Percentiles rank a stretch among this genome's conserved stretches.
These are phyloP conservation scores for Globisporangium heterothallicum DNA, from an alignment of 352 stramenopile species.

Conservation along the genomic window DNA sequence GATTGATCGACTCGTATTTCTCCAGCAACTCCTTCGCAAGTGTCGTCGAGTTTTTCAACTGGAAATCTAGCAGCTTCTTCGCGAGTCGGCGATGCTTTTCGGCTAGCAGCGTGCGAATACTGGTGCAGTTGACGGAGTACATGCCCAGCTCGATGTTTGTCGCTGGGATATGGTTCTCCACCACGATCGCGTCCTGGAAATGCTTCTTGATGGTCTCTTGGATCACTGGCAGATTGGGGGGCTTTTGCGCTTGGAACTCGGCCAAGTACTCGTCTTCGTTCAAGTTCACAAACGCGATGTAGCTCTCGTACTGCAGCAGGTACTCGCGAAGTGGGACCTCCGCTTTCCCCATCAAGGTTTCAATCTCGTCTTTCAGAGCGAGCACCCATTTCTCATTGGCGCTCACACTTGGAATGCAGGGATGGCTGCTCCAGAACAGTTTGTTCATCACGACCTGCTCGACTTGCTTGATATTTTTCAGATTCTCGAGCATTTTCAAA, in stretches of 20 bases:
- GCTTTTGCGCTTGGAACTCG: conserved; percentile 70
- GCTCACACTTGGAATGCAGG: conserved; percentile 79
- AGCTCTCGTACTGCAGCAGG: conserved; percentile 73
- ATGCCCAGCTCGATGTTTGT: conserved; percentile 74
- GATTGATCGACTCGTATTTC: conserved; percentile 82
- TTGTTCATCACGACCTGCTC: conserved; percentile 93
- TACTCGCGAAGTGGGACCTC: conserved; percentile 67
- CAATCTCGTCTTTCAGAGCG: conserved; percentile 48
- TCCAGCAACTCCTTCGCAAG: conserved; percentile 72
- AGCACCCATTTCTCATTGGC: conserved; percentile 84
- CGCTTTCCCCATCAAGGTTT: conserved; percentile 52
- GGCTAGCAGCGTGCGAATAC: conserved; percentile 60
- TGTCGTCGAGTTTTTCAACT: conserved; percentile 67
- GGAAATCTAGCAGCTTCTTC: conserved; percentile 70
- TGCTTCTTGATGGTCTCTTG: conserved; percentile 79
- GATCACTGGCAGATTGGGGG: conserved; percentile 59
- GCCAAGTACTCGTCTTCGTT: conserved; percentile 84
- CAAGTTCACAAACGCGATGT: conserved; percentile 87
- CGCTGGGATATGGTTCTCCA: conserved; percentile 57
- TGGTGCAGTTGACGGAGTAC: conserved; percentile 76
- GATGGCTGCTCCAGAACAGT: conserved; percentile 92
- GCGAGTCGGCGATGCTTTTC: conserved; percentile 73
- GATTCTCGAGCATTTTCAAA: conserved; percentile 71
- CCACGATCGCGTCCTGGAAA: conserved; percentile 43
- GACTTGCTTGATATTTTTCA: conserved; percentile 83